Evolutionary conservation across 805 yeast species (phyloP).

Genomic region (Saturnispora mendoncae): DNA sequence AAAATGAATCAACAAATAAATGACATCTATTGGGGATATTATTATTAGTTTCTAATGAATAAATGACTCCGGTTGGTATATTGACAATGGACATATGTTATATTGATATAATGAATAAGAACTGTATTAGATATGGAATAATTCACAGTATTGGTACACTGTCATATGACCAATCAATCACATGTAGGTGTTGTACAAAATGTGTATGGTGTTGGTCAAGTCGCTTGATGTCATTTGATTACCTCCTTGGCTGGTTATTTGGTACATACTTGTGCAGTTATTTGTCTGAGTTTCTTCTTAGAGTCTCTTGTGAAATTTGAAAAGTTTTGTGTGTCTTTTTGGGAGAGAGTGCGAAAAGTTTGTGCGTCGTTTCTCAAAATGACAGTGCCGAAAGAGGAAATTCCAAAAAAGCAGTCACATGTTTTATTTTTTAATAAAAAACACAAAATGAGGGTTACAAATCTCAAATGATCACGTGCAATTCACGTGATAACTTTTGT

Average conservation of each 20-base stretch:
- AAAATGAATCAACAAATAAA: neutral
- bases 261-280: constrained; percentile 5
- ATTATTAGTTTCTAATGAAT: too few relatives aligned
- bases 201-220: too few relatives aligned
- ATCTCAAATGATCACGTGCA: neutral
- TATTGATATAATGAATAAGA: too few relatives aligned
- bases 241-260: neutral
- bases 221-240: neutral
- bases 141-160: too few relatives aligned
- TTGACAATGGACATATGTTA: too few relatives aligned
- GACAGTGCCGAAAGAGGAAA: neutral
- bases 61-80: too few relatives aligned
- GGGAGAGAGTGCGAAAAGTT: neutral
- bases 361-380: neutral
- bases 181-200: too few relatives aligned
- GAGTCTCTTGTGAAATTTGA: constrained; percentile 3
- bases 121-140: too few relatives aligned
- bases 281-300: constrained; percentile 12
- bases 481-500: neutral
- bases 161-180: too few relatives aligned
- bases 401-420: neutral
- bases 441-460: neutral
- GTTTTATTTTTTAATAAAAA: too few relatives aligned
- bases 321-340: constrained; percentile 6
- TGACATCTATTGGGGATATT: neutral